A percentile compares a stretch with the other conserved stretches of the same genome.
These are phyloP conservation scores for Penicillium sp. DNA, from an alignment of 2,329 filamentous ascomycete genomes.

Conservation along the genomic window DNA sequence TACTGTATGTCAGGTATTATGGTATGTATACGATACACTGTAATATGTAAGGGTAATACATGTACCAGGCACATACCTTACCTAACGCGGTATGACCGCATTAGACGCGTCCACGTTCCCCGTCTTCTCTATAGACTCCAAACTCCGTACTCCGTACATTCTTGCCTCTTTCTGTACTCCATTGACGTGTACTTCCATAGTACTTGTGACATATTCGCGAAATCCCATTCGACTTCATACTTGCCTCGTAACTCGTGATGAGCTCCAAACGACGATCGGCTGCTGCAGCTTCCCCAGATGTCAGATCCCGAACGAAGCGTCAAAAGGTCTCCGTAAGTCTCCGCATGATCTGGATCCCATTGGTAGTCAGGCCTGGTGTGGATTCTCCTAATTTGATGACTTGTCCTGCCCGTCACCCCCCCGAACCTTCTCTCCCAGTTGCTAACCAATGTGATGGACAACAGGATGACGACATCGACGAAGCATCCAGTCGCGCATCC, in stretches of 20 bases:
- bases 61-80: not conserved
- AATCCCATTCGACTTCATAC: not conserved
- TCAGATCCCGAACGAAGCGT: constrained; percentile 59
- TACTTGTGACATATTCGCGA: not conserved
- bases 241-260: constrained; percentile 25
- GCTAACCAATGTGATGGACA: not conserved
- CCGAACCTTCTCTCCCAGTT: not conserved
- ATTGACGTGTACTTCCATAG: not conserved
- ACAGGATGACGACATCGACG: constrained; percentile 21
- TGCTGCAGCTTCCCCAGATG: constrained; percentile 50
- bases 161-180: not conserved
- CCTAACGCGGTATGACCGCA: constrained; percentile 3
- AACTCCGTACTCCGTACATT: not conserved
- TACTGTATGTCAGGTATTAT: not conserved
- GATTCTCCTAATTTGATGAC: not conserved
- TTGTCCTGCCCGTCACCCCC: not conserved
- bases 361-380: not conserved
- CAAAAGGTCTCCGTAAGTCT: constrained; percentile 61
- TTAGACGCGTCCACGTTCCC: constrained; percentile 2
- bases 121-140: not conserved
- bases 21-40: too few relatives aligned
- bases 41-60: too few relatives aligned
- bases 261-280: constrained; percentile 59
- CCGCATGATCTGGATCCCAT: not conserved
- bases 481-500: constrained; percentile 23